Evolutionary conservation across 1,284 basidiomycete genomes (phyloP).

Genomic region (Marasmius sp.): DNA sequence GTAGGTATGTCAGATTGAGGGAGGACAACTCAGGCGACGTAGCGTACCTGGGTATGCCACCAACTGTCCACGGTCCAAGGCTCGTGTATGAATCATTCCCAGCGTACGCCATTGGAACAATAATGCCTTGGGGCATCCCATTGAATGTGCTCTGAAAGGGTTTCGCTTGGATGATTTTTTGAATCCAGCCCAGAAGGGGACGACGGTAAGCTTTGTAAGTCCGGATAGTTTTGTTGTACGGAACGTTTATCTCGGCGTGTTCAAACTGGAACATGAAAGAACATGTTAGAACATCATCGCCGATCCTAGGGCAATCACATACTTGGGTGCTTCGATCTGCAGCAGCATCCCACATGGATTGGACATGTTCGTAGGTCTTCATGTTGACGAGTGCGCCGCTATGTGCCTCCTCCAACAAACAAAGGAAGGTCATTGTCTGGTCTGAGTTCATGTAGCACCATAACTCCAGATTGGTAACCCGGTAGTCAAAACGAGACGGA

Average conservation of each 20-base stretch:
- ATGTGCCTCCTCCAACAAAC: background rate
- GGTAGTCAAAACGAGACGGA: background rate
- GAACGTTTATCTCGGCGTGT: conserved; percentile 3
- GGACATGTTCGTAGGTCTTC: background rate
- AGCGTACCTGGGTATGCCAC: background rate
- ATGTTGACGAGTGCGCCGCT: background rate
- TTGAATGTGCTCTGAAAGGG: conserved; percentile 16
- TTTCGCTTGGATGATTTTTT: conserved; percentile 16
- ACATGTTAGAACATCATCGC: background rate
- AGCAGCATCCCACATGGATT: background rate
- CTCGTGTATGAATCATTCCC: background rate
- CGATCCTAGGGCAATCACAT: background rate
- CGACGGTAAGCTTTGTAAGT: conserved; percentile 12
- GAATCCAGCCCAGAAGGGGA: conserved; percentile 16
- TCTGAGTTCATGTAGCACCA: background rate
- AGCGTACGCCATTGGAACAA: background rate
- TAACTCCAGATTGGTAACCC: background rate
- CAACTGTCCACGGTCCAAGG: background rate
- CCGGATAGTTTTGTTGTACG: conserved; percentile 9
- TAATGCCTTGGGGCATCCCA: conserved; percentile 21
- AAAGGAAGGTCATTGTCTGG: background rate
- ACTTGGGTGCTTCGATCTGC: background rate
- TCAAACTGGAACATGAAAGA: background rate
- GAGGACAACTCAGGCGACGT: background rate
- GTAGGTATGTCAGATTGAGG: too few species aligned